Base-by-base conservation (phyloP, 78 protist species). In the Dictyostelium capitatum region DNA sequence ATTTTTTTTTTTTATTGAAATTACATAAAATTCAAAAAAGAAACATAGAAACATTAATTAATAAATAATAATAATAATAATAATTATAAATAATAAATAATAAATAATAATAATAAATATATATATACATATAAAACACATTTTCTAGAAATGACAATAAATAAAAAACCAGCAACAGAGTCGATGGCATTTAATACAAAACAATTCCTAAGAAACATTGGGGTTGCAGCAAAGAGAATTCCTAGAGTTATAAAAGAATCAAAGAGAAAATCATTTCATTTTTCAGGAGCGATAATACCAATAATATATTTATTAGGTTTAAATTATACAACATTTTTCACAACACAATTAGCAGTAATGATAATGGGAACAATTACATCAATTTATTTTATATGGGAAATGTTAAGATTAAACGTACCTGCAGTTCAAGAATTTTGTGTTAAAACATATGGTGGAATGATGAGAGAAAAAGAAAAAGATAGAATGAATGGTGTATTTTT, bases 401-500 rank as follows among this genome's bases (percentile, higher is more conserved):
- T 54, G 43, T 62, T 87, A 14, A 48, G 93, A 51, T 12, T 87
- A n/a, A 64, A 56, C 46, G 50, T 87, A 11, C 93, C 93, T 15
- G 84, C 84, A 17, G 83, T 87, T 17, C 50, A 46, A 25, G 79
- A 77, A 12, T 87, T 87, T 47, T 74, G 80, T 65, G 37, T 70
- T 6, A 15, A 28, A 15, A 43, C 51, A 4, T 87, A 77, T 62
- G 84, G 93, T 64, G 80, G 79, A 4, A 87, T 87, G 72, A 56
- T 87, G 75, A 56, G 93, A 30, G 93, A 87, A 41, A 87, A 87
- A 51, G 93, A 87, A 64, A 80, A 70, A 12, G 84, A 87, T n/a
- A 54, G 78, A 46, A 59, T 87, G 64, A 87, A 87, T 56, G 93
- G 93, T 53, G 65, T 48, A 15, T 62, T 87, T 6, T 87, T 65